Conservation (phyloP, 306 rosid genomes). For the Acacia acuminata region DNA sequence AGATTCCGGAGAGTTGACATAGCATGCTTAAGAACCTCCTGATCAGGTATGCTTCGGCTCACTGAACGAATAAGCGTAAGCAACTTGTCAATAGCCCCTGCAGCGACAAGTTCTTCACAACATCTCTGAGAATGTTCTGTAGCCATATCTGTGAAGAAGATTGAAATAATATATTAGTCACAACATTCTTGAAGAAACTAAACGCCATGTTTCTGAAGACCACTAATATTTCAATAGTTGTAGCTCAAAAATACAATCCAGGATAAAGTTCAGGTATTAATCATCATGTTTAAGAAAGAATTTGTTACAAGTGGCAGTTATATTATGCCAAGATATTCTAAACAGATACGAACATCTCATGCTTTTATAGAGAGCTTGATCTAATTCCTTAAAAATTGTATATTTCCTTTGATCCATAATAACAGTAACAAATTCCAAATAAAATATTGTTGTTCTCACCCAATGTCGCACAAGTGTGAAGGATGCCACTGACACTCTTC, state of each 20-base stretch:
- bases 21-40: slow-evolving; percentile 72
- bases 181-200: neutral
- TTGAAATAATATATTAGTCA: neutral
- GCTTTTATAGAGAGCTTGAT: neutral
- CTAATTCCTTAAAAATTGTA: neutral
- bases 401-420: neutral
- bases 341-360: neutral
- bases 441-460: slow-evolving; percentile 48
- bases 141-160: slow-evolving; percentile 66
- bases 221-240: neutral
- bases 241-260: neutral
- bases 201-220: neutral
- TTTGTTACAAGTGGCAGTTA: neutral
- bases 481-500: slow-evolving; percentile 64
- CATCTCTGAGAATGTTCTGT: slow-evolving; percentile 84
- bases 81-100: slow-evolving; percentile 74
- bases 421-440: slow-evolving; percentile 14
- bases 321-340: neutral
- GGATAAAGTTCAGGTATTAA: neutral
- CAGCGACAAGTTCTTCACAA: slow-evolving; percentile 86
- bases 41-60: slow-evolving; percentile 93
- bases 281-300: neutral
- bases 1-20: slow-evolving; percentile 83
- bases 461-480: slow-evolving; percentile 78
- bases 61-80: slow-evolving; percentile 71